Evolutionary conservation across 2,329 filamentous ascomycete species (phyloP).

Genomic region (Fusarium newnesense): DNA sequence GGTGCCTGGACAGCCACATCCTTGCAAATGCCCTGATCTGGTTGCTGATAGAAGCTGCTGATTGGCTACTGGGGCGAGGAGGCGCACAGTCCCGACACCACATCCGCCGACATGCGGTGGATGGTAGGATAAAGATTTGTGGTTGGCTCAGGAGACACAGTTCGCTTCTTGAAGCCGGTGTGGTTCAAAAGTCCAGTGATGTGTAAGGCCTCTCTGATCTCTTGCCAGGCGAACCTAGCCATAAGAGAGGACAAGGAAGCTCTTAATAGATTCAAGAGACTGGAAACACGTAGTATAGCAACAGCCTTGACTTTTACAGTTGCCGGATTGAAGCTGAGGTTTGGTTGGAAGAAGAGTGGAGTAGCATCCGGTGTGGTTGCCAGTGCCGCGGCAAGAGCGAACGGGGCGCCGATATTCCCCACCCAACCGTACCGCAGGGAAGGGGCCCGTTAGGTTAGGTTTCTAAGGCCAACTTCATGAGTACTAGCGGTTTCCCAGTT

Average conservation of each 20-base stretch:
- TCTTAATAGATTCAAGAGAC: not conserved
- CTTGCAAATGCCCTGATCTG: slow-evolving; percentile 13
- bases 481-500: slow-evolving; percentile 15
- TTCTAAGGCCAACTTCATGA: not conserved
- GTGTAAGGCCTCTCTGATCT: not conserved
- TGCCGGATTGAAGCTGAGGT: slow-evolving; percentile 2
- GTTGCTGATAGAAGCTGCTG: not conserved
- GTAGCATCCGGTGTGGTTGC: slow-evolving; percentile 1
- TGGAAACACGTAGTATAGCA: not conserved
- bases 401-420: slow-evolving; percentile 16
- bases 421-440: slow-evolving; percentile 21
- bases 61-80: slow-evolving; percentile 39
- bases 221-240: not conserved
- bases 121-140: slow-evolving; percentile 19
- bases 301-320: not conserved
- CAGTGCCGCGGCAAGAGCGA: slow-evolving; percentile 39
- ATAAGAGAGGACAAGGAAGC: not conserved
- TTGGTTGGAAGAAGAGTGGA: slow-evolving; percentile 5
- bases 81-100: slow-evolving; percentile 38
- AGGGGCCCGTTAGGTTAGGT: slow-evolving; percentile 5
- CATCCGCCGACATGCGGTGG: slow-evolving; percentile 39
- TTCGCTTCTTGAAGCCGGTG: slow-evolving; percentile 22
- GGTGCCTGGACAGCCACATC: slow-evolving; percentile 25
- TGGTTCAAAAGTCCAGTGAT: not conserved
- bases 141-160: slow-evolving; percentile 17